phyloP scores from a whole-genome alignment of 2,329 filamentous ascomycete genomes.

The Fusarium graminum region DNA sequence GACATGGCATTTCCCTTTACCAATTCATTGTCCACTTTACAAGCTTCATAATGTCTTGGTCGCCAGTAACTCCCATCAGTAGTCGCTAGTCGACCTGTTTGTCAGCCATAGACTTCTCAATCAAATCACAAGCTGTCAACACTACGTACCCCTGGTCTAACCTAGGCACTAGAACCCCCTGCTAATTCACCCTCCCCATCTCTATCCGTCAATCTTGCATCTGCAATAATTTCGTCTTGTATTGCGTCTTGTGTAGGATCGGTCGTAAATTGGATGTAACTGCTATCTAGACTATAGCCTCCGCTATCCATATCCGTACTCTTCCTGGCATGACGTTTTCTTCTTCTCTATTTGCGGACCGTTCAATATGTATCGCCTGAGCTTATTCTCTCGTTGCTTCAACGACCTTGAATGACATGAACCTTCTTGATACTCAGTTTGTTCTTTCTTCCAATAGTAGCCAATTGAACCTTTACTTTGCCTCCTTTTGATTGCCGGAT shows the following conservation, averaged over 20 bases:
- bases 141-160: conserved; percentile 13
- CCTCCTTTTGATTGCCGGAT: conserved; percentile 4
- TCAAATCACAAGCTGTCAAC: conserved; percentile 33
- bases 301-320: neutral
- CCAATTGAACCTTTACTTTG: neutral
- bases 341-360: conserved; percentile 14
- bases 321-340: neutral
- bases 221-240: conserved; percentile 14
- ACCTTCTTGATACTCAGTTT: conserved; percentile 5
- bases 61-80: conserved; percentile 6
- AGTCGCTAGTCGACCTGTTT: conserved; percentile 24
- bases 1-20: neutral
- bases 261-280: conserved; percentile 7
- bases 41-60: conserved; percentile 29
- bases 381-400: conserved; percentile 19
- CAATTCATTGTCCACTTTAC: conserved; percentile 27
- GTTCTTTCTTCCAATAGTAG: neutral
- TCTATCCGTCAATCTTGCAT: conserved; percentile 24
- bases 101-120: conserved; percentile 10
- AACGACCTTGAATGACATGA: conserved; percentile 15
- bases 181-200: conserved; percentile 37
- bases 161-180: no score
- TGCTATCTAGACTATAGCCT: neutral
- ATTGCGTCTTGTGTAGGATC: conserved; percentile 7
- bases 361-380: neutral